phyloP scores from a whole-genome alignment of 768 basidiomycete species.

The Pulveroboletus ravenelii region DNA sequence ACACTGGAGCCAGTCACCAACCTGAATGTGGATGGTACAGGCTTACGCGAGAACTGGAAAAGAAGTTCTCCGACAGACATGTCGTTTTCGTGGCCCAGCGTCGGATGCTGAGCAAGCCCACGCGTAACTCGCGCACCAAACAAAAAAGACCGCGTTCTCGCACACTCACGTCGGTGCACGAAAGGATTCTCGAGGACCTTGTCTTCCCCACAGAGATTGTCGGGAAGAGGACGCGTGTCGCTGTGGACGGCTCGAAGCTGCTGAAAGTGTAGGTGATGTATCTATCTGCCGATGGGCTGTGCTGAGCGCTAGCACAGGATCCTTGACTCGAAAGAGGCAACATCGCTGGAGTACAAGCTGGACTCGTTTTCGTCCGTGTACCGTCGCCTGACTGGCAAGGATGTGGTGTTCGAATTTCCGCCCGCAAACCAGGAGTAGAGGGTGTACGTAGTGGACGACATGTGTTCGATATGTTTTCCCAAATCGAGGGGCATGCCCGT shows the following conservation, averaged over 20 bases:
- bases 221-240: constrained; percentile 94
- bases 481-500: constrained; percentile 37
- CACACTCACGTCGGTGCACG: constrained; percentile 96
- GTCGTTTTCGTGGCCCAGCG: constrained; percentile 99
- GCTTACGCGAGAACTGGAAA: constrained; percentile 97
- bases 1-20: background rate
- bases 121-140: constrained; percentile 84
- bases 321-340: constrained; percentile 97
- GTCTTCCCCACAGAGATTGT: constrained; percentile 99
- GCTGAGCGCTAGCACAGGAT: constrained; percentile 49
- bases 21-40: constrained; percentile 38
- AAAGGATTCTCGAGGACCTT: constrained; percentile 97
- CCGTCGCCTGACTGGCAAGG: constrained; percentile 93
- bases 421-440: constrained; percentile 65
- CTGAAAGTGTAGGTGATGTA: constrained; percentile 84
- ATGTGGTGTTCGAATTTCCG: constrained; percentile 92
- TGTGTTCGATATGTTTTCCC: constrained; percentile 25
- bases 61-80: constrained; percentile 99
- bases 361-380: constrained; percentile 99
- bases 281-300: constrained; percentile 7
- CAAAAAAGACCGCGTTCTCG: constrained; percentile 97
- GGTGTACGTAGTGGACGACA: constrained; percentile 30
- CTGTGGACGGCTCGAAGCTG: constrained; percentile 90
- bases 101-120: constrained; percentile 96
- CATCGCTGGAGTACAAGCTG: constrained; percentile 98